These are phyloP conservation scores for Apiospora malaysiana DNA, from an alignment of 2,329 filamentous ascomycete species.

Conservation along the genomic window DNA sequence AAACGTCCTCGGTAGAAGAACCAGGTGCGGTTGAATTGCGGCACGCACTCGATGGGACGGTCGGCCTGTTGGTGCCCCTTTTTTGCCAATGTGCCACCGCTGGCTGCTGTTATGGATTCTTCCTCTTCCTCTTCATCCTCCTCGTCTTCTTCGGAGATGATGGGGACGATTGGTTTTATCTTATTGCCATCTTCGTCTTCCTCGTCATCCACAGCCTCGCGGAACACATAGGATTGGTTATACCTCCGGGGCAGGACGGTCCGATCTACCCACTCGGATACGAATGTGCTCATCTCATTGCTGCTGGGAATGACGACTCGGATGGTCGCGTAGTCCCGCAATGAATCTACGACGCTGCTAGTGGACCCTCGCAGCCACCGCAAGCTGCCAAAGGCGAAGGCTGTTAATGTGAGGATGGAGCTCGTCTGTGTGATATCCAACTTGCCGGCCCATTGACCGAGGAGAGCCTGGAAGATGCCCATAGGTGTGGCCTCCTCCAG, in stretches of 20 bases:
- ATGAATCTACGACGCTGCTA: neutral
- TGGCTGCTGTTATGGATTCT: neutral
- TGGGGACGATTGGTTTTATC: neutral
- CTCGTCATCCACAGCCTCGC: neutral
- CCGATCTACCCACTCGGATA: neutral
- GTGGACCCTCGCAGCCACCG: slow-evolving; percentile 13
- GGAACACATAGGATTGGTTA: slow-evolving; percentile 4
- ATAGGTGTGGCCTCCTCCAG: slow-evolving; percentile 6
- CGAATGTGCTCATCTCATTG: slow-evolving; percentile 12
- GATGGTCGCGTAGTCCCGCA: neutral
- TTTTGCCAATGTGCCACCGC: slow-evolving; percentile 23
- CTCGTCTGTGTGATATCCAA: neutral
- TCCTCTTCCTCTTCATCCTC: neutral
- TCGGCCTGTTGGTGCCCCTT: slow-evolving; percentile 42
- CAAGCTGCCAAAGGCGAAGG: neutral
- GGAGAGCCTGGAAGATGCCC: neutral
- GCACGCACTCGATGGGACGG: slow-evolving; percentile 32
- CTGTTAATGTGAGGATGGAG: slow-evolving; percentile 11
- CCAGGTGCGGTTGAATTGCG: slow-evolving; percentile 11
- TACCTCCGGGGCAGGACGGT: slow-evolving; percentile 7
- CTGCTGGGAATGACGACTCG: slow-evolving; percentile 4
- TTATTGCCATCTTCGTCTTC: neutral
- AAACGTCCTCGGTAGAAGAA: slow-evolving; percentile 2
- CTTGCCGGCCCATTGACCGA: neutral
- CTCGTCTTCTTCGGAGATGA: neutral